Evolutionary conservation across 148 eudicot genomes (phyloP).

Genomic region (Arctostaphylos glauca): DNA sequence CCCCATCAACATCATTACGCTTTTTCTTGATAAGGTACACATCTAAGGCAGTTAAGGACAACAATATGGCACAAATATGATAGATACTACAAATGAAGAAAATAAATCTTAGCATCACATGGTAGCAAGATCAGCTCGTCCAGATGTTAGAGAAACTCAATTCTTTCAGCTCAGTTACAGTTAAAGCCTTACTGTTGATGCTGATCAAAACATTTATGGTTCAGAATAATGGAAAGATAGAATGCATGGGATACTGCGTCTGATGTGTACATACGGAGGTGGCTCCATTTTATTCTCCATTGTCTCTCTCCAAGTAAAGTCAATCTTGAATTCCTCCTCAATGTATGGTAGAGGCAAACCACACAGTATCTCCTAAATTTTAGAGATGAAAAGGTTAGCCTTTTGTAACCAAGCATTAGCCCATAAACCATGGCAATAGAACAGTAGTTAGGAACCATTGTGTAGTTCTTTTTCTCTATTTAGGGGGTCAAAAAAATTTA

Average conservation of each 20-base stretch:
- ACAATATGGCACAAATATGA: not conserved
- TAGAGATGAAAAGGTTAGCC: constrained; percentile 15
- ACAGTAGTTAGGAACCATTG: not conserved
- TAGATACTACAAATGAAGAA: not conserved
- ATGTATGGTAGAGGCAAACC: constrained; percentile 65
- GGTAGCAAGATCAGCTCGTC: not conserved
- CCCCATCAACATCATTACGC: constrained; percentile 44
- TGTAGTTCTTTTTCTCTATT: not conserved
- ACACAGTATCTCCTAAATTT: constrained; percentile 56
- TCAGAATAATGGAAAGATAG: not conserved
- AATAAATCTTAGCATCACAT: not conserved
- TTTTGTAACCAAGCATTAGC: not conserved
- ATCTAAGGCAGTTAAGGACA: constrained; percentile 53
- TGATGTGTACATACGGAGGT: constrained; percentile 71
- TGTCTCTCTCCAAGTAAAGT: constrained; percentile 42
- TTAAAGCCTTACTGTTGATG: not conserved
- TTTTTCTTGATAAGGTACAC: constrained; percentile 82
- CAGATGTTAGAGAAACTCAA: not conserved
- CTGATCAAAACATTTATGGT: not conserved
- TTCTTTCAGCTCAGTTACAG: not conserved
- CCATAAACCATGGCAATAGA: not conserved
- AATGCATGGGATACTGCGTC: constrained; percentile 76
- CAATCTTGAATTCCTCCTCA: constrained; percentile 71
- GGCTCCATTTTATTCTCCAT: constrained; percentile 49
- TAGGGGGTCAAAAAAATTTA: not conserved